phyloP scores from a whole-genome alignment of 2,329 filamentous ascomycete species.

The Scedosporium aurantiacum region DNA sequence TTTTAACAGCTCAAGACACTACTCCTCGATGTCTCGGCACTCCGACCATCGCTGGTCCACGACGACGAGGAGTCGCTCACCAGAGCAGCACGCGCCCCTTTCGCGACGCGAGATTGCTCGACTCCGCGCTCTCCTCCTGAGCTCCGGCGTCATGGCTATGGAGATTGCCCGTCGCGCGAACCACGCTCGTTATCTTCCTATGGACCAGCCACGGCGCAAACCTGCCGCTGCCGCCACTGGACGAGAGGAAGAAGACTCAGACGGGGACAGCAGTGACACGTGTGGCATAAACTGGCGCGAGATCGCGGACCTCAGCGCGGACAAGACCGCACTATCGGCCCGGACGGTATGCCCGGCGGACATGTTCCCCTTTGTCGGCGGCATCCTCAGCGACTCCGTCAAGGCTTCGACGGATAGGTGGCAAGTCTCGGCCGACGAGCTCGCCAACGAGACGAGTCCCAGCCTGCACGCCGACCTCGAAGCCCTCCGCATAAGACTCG shows the following conservation, averaged over 20 bases:
- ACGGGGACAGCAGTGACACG: slow-evolving; percentile 11
- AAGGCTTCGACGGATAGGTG: slow-evolving; percentile 40
- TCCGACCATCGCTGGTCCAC: slow-evolving; percentile 38
- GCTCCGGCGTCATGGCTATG: slow-evolving; percentile 80
- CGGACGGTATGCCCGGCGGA: slow-evolving; percentile 29
- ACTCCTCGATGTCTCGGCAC: slow-evolving; percentile 1
- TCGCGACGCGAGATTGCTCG: slow-evolving; percentile 68
- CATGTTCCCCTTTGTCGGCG: slow-evolving; percentile 40
- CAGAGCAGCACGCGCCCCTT: slow-evolving; percentile 27
- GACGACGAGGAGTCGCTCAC: slow-evolving; percentile 27
- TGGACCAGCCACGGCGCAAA: not conserved
- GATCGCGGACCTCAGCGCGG: slow-evolving; percentile 29
- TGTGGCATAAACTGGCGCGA: slow-evolving; percentile 26
- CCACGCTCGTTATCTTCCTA: slow-evolving; percentile 10
- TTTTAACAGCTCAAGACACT: slow-evolving; percentile 5
- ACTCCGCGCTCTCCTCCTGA: slow-evolving; percentile 64
- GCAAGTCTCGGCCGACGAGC: slow-evolving; percentile 47
- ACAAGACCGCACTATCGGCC: slow-evolving; percentile 19
- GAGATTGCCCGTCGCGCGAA: slow-evolving; percentile 62
- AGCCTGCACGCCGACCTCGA: slow-evolving; percentile 39
- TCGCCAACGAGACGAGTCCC: slow-evolving; percentile 45
- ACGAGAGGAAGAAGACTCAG: not conserved
- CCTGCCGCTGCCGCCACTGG: no score
- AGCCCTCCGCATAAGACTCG: slow-evolving; percentile 32
- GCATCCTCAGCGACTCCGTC: slow-evolving; percentile 37